phyloP scores from a whole-genome alignment of 768 basidiomycete species.

The Lactarius hatsudake region DNA sequence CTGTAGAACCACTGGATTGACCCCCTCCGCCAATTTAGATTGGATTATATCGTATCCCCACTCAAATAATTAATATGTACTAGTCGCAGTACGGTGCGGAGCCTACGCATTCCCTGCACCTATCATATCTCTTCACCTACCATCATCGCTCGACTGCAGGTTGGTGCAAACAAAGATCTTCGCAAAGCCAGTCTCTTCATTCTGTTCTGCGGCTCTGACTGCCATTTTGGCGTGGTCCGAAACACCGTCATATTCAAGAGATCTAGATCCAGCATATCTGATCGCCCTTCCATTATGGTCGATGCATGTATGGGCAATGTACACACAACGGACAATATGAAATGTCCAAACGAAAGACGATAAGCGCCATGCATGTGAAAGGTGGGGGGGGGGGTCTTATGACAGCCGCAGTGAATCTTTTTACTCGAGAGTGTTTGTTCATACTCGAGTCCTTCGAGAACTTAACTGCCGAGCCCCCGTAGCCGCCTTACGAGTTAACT shows the following conservation, averaged over 20 bases:
- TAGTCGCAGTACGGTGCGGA: not conserved
- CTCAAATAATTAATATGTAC: constrained; percentile 3
- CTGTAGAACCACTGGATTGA: constrained; percentile 6
- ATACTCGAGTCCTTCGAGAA: not conserved
- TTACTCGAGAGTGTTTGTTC: not conserved
- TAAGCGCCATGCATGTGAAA: not conserved
- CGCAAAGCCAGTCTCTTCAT: not conserved
- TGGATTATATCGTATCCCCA: constrained; percentile 3
- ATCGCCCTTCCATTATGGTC: not conserved
- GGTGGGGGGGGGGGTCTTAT: not conserved
- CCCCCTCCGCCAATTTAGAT: not conserved
- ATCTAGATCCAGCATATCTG: not conserved
- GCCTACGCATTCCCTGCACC: not conserved
- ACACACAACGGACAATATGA: not conserved
- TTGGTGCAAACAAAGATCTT: not conserved
- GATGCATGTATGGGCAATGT: not conserved
- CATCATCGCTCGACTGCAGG: not conserved
- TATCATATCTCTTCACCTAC: not conserved
- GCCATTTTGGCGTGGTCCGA: not conserved
- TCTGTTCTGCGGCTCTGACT: not conserved
- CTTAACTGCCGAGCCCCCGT: not conserved
- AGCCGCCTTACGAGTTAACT: not conserved
- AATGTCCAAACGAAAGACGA: not conserved
- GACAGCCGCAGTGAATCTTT: not conserved
- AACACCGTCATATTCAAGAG: not conserved